These are phyloP conservation scores for Chenopodium formosanum DNA, from an alignment of 148 eudicot genomes.

Conservation along the genomic window DNA sequence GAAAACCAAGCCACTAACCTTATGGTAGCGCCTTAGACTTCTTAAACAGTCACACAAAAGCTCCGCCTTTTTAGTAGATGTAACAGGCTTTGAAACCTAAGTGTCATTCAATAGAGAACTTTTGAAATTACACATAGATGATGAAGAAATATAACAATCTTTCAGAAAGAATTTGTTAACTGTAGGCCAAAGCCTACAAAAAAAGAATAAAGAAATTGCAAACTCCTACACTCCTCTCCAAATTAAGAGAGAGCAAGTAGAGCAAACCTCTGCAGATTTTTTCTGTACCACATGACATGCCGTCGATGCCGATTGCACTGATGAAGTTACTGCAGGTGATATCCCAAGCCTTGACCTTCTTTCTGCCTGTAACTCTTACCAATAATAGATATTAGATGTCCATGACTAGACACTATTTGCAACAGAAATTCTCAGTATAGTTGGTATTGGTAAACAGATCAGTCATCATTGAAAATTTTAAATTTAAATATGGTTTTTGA, in stretches of 20 bases:
- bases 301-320: constrained; percentile 15
- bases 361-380: constrained; percentile 47
- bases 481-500: not conserved
- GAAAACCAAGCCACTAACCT: constrained; percentile 37
- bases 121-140: not conserved
- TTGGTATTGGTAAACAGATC: not conserved
- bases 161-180: not conserved
- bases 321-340: constrained; percentile 27
- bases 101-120: not conserved
- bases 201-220: not conserved
- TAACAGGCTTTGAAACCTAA: constrained; percentile 28
- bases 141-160: not conserved
- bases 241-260: not conserved
- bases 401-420: not conserved
- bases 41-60: constrained; percentile 64
- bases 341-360: constrained; percentile 51
- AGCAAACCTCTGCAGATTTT: constrained; percentile 28
- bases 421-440: not conserved
- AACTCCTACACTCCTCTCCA: not conserved
- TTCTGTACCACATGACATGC: constrained; percentile 22
- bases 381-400: constrained; percentile 8
- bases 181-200: constrained; percentile 1
- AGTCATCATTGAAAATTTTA: not conserved
- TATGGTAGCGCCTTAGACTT: constrained; percentile 62
- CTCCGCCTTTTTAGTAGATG: constrained; percentile 36